phyloP scores from a whole-genome alignment of 2,329 filamentous ascomycete species.

The Paraconiothyrium brasiliense region DNA sequence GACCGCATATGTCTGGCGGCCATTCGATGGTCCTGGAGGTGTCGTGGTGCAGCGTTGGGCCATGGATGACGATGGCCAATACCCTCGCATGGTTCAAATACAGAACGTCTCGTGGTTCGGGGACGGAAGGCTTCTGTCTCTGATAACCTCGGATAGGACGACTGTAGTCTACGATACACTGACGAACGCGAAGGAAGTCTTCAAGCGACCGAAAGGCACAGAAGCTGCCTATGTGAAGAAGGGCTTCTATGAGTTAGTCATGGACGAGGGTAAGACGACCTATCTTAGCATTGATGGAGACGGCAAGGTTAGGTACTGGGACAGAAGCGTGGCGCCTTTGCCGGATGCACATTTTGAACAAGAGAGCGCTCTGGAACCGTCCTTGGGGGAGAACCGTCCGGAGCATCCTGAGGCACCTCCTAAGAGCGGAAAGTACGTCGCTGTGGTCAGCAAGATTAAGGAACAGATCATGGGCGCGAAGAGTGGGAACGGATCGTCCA shows the following conservation, averaged over 20 bases:
- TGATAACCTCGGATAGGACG: slow-evolving; percentile 32
- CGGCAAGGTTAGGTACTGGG: slow-evolving; percentile 35
- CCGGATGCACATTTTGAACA: neutral
- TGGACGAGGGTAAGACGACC: slow-evolving; percentile 17
- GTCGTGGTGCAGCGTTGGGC: slow-evolving; percentile 31
- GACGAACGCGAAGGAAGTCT: slow-evolving; percentile 39
- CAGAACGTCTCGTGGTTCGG: slow-evolving; percentile 30
- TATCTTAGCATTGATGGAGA: slow-evolving; percentile 41
- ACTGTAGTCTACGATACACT: slow-evolving; percentile 35
- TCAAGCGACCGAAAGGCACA: slow-evolving; percentile 28
- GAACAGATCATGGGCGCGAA: neutral
- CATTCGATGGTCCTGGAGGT: slow-evolving; percentile 29
- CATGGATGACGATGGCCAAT: slow-evolving; percentile 19
- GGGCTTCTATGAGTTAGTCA: slow-evolving; percentile 28
- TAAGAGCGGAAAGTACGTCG: neutral
- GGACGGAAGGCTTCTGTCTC: slow-evolving; percentile 25
- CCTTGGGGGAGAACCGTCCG: neutral
- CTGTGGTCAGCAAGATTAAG: neutral
- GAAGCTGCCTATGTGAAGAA: slow-evolving; percentile 15
- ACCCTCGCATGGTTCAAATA: slow-evolving; percentile 19
- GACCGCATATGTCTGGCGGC: slow-evolving; percentile 35
- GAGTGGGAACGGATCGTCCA: neutral
- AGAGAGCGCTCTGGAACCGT: neutral
- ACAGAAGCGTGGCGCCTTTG: neutral
- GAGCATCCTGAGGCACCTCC: neutral